Percentiles rank a stretch among this genome's conserved stretches.
These are phyloP conservation scores for Nicotiana tomentosiformis DNA, from an alignment of 257 asterid genomes.

Conservation along the genomic window DNA sequence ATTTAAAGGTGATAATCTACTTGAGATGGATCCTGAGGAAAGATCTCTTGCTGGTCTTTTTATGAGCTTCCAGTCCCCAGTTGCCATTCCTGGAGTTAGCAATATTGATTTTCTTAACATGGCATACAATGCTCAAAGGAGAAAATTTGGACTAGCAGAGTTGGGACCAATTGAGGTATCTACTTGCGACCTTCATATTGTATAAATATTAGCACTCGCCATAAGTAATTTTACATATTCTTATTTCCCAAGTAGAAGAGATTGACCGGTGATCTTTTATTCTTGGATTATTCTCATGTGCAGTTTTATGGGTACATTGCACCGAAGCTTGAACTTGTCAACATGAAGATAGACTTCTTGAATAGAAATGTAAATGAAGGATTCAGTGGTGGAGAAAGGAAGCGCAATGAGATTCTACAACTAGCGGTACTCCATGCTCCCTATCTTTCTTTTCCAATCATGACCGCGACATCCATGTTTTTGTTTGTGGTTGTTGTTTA, in stretches of 20 bases:
- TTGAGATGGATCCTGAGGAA: slow-evolving; percentile 94
- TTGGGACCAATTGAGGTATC: slow-evolving; percentile 95
- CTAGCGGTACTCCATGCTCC: slow-evolving; percentile 59
- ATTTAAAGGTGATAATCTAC: slow-evolving; percentile 80
- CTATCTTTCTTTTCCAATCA: slow-evolving; percentile 7
- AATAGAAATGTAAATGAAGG: slow-evolving; percentile 98
- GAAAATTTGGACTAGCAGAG: slow-evolving; percentile 77
- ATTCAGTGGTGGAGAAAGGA: slow-evolving; percentile 98
- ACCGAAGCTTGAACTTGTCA: slow-evolving; percentile 81
- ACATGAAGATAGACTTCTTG: slow-evolving; percentile 83
- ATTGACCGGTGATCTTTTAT: not conserved
- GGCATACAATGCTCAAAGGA: slow-evolving; percentile 89
- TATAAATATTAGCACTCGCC: not conserved
- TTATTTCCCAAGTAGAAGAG: not conserved
- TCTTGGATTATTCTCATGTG: slow-evolving; percentile 14
- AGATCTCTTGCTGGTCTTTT: slow-evolving; percentile 93
- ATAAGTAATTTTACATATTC: not conserved
- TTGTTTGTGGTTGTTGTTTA: not conserved
- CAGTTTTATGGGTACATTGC: slow-evolving; percentile 89
- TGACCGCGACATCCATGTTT: not conserved
- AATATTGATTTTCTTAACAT: slow-evolving; percentile 89
- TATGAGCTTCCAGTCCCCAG: slow-evolving; percentile 97
- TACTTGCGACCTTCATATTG: not conserved
- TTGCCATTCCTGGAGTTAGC: slow-evolving; percentile 96
- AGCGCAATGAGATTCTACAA: slow-evolving; percentile 95